Evolutionary conservation across 73 alveolate genomes (phyloP).

Genomic region (Uronychia setigera): DNA sequence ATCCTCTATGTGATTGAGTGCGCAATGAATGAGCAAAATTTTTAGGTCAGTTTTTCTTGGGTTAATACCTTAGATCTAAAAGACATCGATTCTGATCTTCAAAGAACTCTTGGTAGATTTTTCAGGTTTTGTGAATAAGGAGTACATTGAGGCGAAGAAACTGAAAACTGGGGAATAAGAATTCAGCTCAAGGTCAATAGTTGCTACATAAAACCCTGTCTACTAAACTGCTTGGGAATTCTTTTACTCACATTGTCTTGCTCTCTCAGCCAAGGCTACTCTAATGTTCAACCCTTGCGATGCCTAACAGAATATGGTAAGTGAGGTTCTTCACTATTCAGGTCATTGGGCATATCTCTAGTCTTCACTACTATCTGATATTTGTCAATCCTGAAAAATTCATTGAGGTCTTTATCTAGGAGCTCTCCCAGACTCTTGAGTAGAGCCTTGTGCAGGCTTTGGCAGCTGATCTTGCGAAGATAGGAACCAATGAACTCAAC

Average conservation of each 20-base stretch:
- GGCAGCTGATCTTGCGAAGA: no score
- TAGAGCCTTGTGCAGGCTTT: no score
- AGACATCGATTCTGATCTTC: background rate
- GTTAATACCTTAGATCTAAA: background rate
- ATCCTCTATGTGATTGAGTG: background rate
- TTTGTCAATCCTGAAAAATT: background rate
- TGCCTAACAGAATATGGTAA: background rate
- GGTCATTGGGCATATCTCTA: background rate
- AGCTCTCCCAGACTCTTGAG: background rate
- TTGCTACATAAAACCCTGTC: background rate
- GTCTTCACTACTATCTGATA: background rate
- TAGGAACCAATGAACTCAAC: no score
- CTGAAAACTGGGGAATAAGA: background rate
- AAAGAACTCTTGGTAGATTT: background rate
- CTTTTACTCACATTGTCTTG: background rate
- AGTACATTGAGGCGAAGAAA: background rate
- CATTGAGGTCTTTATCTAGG: background rate
- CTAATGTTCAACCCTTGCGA: background rate
- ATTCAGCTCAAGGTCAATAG: background rate
- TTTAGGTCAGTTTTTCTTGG: background rate
- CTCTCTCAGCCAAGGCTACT: background rate
- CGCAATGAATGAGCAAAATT: background rate
- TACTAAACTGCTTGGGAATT: background rate
- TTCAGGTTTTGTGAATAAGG: background rate
- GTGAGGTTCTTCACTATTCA: background rate